phyloP scores from a whole-genome alignment of 2,329 filamentous ascomycete species.

The Mollisia scopiformis region DNA sequence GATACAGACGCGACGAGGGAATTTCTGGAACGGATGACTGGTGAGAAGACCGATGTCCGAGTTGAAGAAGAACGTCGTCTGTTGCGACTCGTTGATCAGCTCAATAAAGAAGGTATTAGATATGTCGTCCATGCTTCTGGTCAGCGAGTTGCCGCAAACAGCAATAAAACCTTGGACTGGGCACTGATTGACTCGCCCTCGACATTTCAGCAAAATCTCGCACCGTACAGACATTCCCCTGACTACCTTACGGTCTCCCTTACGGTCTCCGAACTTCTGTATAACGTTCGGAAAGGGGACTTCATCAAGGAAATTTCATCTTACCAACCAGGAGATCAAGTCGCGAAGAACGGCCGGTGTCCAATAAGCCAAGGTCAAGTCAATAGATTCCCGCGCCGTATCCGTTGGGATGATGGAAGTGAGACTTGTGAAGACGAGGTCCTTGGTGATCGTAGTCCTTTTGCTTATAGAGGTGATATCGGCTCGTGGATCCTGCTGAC shows the following conservation, averaged over 20 bases:
- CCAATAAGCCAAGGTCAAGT: not conserved
- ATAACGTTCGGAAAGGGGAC: not conserved
- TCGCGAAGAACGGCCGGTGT: not conserved
- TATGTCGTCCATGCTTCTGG: not conserved
- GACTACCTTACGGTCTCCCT: not conserved
- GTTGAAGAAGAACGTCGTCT: not conserved
- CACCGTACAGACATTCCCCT: not conserved
- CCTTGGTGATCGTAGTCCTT: not conserved
- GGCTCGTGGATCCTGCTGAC: not conserved
- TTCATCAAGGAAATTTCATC: not conserved
- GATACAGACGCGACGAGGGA: not conserved
- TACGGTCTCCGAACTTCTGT: not conserved
- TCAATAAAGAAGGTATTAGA: not conserved
- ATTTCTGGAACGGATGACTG: not conserved
- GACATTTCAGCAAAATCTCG: not conserved
- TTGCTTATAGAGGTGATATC: not conserved
- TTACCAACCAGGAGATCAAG: not conserved
- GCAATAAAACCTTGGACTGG: not conserved
- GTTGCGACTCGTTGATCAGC: not conserved
- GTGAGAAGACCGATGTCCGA: not conserved
- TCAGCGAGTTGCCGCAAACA: not conserved
- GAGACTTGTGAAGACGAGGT: not conserved
- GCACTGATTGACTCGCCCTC: not conserved
- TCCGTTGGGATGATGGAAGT: not conserved
- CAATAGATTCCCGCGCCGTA: not conserved